Evolutionary conservation across 768 basidiomycete genomes (phyloP).

Genomic region (Suillus clintonianus): DNA sequence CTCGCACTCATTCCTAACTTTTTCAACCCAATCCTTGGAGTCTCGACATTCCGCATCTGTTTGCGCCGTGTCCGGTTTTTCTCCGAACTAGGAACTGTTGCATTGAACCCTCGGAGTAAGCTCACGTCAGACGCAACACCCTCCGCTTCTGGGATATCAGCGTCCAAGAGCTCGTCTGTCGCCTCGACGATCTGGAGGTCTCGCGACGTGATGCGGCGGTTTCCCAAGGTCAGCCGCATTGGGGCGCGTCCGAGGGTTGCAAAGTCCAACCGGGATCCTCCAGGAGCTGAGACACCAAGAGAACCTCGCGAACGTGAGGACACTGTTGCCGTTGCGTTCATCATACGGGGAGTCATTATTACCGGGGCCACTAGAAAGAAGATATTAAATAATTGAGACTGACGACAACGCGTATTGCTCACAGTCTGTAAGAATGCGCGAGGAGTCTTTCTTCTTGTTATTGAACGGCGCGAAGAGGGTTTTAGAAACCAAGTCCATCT

Average conservation of each 20-base stretch:
- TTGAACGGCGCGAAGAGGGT: slow-evolving; percentile 70
- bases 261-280: slow-evolving; percentile 59
- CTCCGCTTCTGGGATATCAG: slow-evolving; percentile 72
- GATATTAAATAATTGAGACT: slow-evolving; percentile 7
- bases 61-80: slow-evolving; percentile 73
- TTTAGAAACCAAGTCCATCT: slow-evolving; percentile 66
- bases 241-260: slow-evolving; percentile 80
- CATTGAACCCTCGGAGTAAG: slow-evolving; percentile 88
- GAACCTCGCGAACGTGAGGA: slow-evolving; percentile 48
- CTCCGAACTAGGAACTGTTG: slow-evolving; percentile 90
- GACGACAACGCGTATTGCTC: slow-evolving; percentile 26
- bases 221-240: slow-evolving; percentile 62
- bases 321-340: slow-evolving; percentile 68
- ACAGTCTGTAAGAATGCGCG: slow-evolving; percentile 77
- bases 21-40: slow-evolving; percentile 76
- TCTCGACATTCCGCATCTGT: slow-evolving; percentile 78
- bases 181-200: slow-evolving; percentile 86
- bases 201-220: slow-evolving; percentile 73
- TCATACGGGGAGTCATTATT: slow-evolving; percentile 88
- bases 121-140: slow-evolving; percentile 75
- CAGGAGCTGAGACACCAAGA: slow-evolving; percentile 27
- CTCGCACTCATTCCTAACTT: slow-evolving; percentile 77
- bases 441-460: slow-evolving; percentile 61
- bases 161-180: slow-evolving; percentile 70
- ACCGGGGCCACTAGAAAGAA: slow-evolving; percentile 70